Conservation (phyloP, 148 eudicot species). For the Silene uniflora region DNA sequence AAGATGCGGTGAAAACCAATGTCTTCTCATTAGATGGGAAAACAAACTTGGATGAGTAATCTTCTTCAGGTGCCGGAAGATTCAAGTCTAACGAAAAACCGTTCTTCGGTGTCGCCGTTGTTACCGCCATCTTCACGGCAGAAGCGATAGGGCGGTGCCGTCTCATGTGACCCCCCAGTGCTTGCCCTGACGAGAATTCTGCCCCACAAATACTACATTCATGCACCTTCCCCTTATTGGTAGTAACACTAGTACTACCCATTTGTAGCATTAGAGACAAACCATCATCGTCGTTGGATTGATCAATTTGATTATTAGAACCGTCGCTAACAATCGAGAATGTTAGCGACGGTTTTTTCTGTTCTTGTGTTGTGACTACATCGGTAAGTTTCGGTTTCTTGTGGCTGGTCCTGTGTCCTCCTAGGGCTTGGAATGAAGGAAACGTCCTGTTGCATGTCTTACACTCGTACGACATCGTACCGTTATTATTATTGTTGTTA, state of each 20-base stretch:
- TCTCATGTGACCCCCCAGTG: conserved; percentile 64
- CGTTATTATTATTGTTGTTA: not conserved
- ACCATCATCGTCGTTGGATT: not conserved
- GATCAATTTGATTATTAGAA: no score
- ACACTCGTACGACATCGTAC: conserved; percentile 40
- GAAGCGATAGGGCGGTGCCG: conserved; percentile 44
- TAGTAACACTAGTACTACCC: not conserved
- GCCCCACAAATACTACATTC: conserved; percentile 56
- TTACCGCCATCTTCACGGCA: not conserved
- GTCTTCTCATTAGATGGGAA: conserved; percentile 48
- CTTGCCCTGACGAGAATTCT: conserved; percentile 53
- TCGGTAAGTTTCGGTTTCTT: conserved; percentile 32
- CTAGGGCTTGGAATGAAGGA: conserved; percentile 55
- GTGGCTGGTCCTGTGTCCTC: conserved; percentile 64
- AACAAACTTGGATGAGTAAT: conserved; percentile 34
- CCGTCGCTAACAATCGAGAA: not conserved
- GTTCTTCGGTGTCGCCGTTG: conserved; percentile 5
- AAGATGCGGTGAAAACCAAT: conserved; percentile 50
- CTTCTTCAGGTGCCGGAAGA: conserved; percentile 64
- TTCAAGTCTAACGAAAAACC: conserved; percentile 55
- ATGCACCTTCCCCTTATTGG: conserved; percentile 34
- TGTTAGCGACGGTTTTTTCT: not conserved
- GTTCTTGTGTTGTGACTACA: not conserved
- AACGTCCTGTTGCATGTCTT: conserved; percentile 48
- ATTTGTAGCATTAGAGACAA: conserved; percentile 42